Evolutionary conservation across 2,329 filamentous ascomycete genomes (phyloP).

Genomic region (Colletotrichum caudatum): DNA sequence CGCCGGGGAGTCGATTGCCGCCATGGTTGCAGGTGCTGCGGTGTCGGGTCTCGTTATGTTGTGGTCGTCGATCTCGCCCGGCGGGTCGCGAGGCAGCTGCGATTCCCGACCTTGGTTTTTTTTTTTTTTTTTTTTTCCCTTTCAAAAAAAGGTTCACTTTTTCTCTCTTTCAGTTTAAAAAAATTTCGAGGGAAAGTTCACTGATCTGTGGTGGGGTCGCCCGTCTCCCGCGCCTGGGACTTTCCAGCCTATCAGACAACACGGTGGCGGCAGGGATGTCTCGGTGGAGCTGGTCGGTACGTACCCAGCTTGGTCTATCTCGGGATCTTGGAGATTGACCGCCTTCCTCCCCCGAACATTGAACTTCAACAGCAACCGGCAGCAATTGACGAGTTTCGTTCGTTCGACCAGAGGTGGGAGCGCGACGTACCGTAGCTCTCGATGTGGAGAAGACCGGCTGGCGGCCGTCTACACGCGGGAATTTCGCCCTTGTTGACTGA

Average conservation of each 20-base stretch:
- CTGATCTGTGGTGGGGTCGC: constrained; percentile 40
- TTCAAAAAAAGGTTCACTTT: background rate
- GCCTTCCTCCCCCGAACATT: constrained; percentile 11
- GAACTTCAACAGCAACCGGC: background rate
- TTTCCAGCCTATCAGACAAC: constrained; percentile 37
- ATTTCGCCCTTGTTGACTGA: background rate
- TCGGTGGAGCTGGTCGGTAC: background rate
- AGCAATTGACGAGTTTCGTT: constrained; percentile 1
- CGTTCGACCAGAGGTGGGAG: background rate
- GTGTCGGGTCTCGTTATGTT: background rate
- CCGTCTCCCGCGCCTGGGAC: constrained; percentile 34
- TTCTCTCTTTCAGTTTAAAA: constrained; percentile 8
- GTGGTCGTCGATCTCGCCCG: constrained; percentile 22
- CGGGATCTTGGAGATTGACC: constrained; percentile 13
- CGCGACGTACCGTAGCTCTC: background rate
- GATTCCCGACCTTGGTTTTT: constrained; percentile 17
- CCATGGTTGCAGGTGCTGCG: constrained; percentile 46
- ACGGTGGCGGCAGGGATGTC: constrained; percentile 21
- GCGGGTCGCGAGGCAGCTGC: constrained; percentile 39
- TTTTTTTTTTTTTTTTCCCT: background rate
- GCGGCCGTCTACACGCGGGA: constrained; percentile 4
- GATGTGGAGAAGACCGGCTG: constrained; percentile 9
- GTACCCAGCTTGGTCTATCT: constrained; percentile 5
- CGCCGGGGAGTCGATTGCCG: constrained; percentile 50
- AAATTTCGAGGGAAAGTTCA: constrained; percentile 39